A percentile compares a stretch with the other conserved stretches of the same genome.
These are phyloP conservation scores for Ophiocordyceps camponoti-floridani DNA, from an alignment of 2,329 filamentous ascomycete species.

Conservation along the genomic window DNA sequence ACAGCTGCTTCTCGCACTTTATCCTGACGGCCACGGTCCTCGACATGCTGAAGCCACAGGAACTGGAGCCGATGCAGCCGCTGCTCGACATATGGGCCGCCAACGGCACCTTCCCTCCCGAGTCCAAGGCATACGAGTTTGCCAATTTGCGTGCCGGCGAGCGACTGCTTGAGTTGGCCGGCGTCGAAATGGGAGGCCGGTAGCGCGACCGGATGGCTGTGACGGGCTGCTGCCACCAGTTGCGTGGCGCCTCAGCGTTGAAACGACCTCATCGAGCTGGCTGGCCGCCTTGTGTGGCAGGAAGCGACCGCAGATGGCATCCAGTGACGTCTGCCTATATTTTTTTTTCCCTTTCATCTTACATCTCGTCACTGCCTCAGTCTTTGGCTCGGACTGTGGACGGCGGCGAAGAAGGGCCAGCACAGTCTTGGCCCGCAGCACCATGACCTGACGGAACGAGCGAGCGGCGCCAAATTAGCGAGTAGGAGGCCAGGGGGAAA, in stretches of 20 bases:
- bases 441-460: neutral
- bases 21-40: conserved; percentile 64
- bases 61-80: conserved; percentile 91
- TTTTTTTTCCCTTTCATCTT: neutral
- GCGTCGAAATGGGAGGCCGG: conserved; percentile 10
- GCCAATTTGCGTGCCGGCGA: conserved; percentile 44
- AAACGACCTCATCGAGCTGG: neutral
- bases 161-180: conserved; percentile 32
- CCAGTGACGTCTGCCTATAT: neutral
- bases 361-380: neutral
- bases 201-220: neutral
- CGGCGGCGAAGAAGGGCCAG: neutral
- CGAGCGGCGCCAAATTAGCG: neutral
- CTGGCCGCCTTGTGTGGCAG: neutral
- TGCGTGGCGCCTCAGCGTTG: neutral
- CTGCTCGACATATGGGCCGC: conserved; percentile 82
- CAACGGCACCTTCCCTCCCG: conserved; percentile 71
- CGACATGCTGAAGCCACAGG: conserved; percentile 71
- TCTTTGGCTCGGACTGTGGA: neutral
- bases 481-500: neutral
- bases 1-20: conserved; percentile 79
- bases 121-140: conserved; percentile 49
- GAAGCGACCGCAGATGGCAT: neutral
- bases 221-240: neutral
- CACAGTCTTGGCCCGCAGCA: neutral